These are phyloP conservation scores for Dalbergia cochinchinensis DNA, from an alignment of 306 rosid genomes.

Conservation along the genomic window DNA sequence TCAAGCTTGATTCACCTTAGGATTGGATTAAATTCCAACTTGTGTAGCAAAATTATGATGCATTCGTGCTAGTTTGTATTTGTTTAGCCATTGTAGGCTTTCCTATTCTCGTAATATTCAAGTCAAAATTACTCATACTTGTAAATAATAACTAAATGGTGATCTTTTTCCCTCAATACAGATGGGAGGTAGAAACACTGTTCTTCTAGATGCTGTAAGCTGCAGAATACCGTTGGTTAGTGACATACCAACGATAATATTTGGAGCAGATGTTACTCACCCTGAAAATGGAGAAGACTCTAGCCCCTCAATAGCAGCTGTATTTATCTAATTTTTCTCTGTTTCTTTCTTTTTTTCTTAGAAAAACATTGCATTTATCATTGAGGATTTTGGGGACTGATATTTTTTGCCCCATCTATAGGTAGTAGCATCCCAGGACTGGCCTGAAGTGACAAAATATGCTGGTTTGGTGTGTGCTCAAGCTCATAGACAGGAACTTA, in stretches of 20 bases:
- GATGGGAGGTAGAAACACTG: slow-evolving; percentile 99
- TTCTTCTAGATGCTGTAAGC: slow-evolving; percentile 93
- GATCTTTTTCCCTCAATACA: slow-evolving; percentile 44
- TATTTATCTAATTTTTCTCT: slow-evolving; percentile 44
- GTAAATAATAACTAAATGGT: not conserved
- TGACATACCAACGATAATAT: slow-evolving; percentile 92
- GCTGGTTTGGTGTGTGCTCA: slow-evolving; percentile 96
- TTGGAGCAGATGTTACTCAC: slow-evolving; percentile 95
- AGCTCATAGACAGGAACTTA: slow-evolving; percentile 95
- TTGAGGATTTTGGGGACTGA: slow-evolving; percentile 41
- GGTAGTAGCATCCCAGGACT: slow-evolving; percentile 98
- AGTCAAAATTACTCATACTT: slow-evolving; percentile 11
- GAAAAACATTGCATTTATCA: not conserved
- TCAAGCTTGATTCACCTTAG: not conserved
- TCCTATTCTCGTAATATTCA: not conserved
- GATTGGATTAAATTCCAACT: not conserved
- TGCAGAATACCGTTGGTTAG: slow-evolving; percentile 93
- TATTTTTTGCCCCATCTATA: slow-evolving; percentile 50
- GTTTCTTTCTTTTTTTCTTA: not conserved
- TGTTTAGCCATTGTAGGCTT: not conserved
- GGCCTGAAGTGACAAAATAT: slow-evolving; percentile 98
- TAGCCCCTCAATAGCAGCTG: slow-evolving; percentile 96
- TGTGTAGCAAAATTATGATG: not conserved
- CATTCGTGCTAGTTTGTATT: slow-evolving; percentile 8
- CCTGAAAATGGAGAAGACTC: slow-evolving; percentile 97